Conservation (phyloP, 2,329 filamentous ascomycete species). For the Cladosporium halotolerans region DNA sequence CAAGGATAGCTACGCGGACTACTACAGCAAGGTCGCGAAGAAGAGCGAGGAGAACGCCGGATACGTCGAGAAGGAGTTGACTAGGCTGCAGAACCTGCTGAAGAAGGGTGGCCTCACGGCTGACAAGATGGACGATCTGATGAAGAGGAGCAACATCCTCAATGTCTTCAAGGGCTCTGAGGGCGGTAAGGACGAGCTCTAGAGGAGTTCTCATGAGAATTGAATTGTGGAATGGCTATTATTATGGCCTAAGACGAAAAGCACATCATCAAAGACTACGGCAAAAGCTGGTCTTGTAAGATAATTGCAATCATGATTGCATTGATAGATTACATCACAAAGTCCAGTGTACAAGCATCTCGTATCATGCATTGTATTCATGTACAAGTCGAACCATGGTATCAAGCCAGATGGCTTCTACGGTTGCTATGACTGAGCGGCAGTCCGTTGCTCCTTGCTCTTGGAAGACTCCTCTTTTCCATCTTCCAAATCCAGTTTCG, state of each 20-base stretch:
- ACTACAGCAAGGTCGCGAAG: conserved; percentile 86
- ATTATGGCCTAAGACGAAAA: too few species aligned
- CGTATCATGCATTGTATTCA: too few species aligned
- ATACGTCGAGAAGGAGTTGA: conserved; percentile 80
- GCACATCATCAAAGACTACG: too few species aligned
- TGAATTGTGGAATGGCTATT: too few species aligned
- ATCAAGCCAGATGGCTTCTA: too few species aligned
- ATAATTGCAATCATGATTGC: too few species aligned
- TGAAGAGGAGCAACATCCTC: conserved; percentile 81
- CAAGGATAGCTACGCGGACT: conserved; percentile 78
- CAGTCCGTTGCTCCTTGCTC: not conserved
- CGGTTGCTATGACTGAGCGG: not conserved
- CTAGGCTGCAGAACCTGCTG: conserved; percentile 70
- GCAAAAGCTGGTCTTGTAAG: too few species aligned
- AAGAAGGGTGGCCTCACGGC: conserved; percentile 79
- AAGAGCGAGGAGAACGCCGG: conserved; percentile 73
- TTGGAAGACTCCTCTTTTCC: not conserved
- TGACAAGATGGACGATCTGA: conserved; percentile 83
- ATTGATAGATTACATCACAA: too few species aligned
- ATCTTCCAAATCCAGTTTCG: conserved; percentile 30
- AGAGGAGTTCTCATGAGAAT: conserved; percentile 9
- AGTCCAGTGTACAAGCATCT: too few species aligned
- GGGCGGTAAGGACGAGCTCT: conserved; percentile 30
- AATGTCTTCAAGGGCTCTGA: conserved; percentile 59
- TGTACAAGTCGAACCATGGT: too few species aligned